These are phyloP conservation scores for Tuber microsphaerosporum DNA, from an alignment of 495 filamentous ascomycete species.

Conservation along the genomic window DNA sequence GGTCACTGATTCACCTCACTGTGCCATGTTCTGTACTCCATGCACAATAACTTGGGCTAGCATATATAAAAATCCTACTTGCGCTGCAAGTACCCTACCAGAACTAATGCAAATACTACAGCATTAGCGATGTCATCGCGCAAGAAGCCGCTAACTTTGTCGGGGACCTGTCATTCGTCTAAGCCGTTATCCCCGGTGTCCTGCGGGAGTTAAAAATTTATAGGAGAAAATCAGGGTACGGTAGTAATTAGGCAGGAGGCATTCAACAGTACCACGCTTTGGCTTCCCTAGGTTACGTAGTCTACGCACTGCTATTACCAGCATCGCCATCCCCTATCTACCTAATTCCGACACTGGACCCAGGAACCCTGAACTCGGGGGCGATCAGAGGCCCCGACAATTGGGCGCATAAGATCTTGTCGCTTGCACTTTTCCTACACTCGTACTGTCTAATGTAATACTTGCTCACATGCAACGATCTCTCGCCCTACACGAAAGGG, in stretches of 20 bases:
- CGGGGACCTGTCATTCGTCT: background rate
- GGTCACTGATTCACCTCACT: background rate
- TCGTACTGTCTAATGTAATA: background rate
- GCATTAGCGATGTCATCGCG: background rate
- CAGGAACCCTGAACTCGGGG: background rate
- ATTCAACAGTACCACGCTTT: background rate
- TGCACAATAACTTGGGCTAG: background rate
- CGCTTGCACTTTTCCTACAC: background rate
- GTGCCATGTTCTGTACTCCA: background rate
- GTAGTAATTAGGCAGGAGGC: background rate
- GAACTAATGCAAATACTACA: background rate
- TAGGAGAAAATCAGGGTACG: background rate
- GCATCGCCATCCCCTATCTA: background rate
- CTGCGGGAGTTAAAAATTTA: background rate
- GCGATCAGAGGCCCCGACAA: background rate
- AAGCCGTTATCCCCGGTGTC: background rate
- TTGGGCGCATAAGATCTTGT: background rate
- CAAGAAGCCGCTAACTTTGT: background rate
- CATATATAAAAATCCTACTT: background rate
- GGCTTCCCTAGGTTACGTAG: background rate
- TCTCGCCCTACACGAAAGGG: background rate
- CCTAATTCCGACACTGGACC: background rate
- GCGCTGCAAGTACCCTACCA: background rate
- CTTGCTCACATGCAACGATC: background rate
- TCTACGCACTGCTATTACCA: background rate